A percentile compares a stretch with the other conserved stretches of the same genome.
These are phyloP conservation scores for Magnaporthiopsis rhizophila DNA, from an alignment of 2,329 filamentous ascomycete species.

Conservation along the genomic window DNA sequence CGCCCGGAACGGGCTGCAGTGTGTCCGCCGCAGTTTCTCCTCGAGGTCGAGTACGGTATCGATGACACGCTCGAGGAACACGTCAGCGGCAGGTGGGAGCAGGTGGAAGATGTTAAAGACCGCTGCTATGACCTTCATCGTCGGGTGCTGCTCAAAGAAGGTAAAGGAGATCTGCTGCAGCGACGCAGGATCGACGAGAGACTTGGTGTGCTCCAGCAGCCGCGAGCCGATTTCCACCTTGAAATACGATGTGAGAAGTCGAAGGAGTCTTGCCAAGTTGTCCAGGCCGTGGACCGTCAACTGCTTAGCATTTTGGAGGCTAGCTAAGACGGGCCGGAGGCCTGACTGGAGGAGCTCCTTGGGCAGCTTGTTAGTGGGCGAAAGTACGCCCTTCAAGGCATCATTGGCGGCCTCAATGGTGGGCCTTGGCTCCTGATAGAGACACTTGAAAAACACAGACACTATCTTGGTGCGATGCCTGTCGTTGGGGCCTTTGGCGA, in stretches of 20 bases:
- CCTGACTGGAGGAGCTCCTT: constrained; percentile 95
- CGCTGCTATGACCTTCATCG: constrained; percentile 90
- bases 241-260: constrained; percentile 94
- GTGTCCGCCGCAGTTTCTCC: constrained; percentile 73
- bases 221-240: constrained; percentile 95
- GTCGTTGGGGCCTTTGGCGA: constrained; percentile 66
- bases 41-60: constrained; percentile 88
- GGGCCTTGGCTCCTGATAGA: constrained; percentile 87
- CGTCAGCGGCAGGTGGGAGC: constrained; percentile 80
- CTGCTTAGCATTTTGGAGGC: constrained; percentile 86
- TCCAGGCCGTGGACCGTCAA: constrained; percentile 84
- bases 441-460: constrained; percentile 92
- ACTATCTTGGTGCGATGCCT: constrained; percentile 67
- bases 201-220: constrained; percentile 87
- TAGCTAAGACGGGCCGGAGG: constrained; percentile 89
- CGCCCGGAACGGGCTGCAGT: constrained; percentile 82
- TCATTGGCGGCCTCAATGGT: constrained; percentile 92
- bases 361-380: constrained; percentile 82
- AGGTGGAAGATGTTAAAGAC: constrained; percentile 97
- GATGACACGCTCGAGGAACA: constrained; percentile 84
- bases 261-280: constrained; percentile 80
- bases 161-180: constrained; percentile 91
- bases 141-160: constrained; percentile 82
- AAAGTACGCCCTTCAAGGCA: constrained; percentile 78
- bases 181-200: constrained; percentile 71